Conservation (phyloP, 1,284 basidiomycete species). For the Ustilago esculenta region DNA sequence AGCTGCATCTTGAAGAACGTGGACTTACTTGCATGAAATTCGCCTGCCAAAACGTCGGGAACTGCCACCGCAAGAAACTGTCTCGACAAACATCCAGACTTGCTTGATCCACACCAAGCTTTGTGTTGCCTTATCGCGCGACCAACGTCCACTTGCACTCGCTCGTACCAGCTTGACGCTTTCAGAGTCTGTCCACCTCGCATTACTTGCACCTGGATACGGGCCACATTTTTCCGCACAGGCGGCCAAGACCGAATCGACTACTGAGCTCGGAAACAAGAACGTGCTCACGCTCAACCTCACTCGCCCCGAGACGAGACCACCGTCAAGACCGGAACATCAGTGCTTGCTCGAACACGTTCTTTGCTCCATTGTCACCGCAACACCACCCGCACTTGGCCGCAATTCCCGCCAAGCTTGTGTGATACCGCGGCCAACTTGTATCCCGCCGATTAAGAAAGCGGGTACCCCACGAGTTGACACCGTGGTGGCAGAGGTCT, state of each 20-base stretch:
- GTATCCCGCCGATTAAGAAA: constrained; percentile 16
- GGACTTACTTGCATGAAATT: constrained; percentile 28
- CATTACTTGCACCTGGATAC: not conserved
- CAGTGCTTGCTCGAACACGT: constrained; percentile 22
- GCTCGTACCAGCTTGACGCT: too few relatives aligned
- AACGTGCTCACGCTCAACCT: constrained; percentile 6
- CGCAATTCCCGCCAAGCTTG: constrained; percentile 13
- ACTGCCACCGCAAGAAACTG: not conserved
- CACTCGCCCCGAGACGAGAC: too few relatives aligned
- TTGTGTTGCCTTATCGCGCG: too few relatives aligned
- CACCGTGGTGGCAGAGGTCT: too few relatives aligned
- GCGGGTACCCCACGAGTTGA: too few relatives aligned
- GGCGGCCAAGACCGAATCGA: constrained; percentile 3
- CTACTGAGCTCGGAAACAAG: not conserved
- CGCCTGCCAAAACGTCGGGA: constrained; percentile 10
- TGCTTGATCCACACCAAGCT: too few relatives aligned
- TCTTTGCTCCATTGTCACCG: constrained; percentile 9
- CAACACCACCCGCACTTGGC: constrained; percentile 10
- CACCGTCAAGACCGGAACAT: too few relatives aligned
- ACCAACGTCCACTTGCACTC: too few relatives aligned
- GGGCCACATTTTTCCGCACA: constrained; percentile 2
- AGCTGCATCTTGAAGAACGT: constrained; percentile 26
- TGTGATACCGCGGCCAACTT: constrained; percentile 14
- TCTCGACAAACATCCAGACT: constrained; percentile 12
- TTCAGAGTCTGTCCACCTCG: not conserved